These are phyloP conservation scores for Protomyces lactucae-debilis DNA, from an alignment of 1,139 yeast genomes.

Conservation along the genomic window DNA sequence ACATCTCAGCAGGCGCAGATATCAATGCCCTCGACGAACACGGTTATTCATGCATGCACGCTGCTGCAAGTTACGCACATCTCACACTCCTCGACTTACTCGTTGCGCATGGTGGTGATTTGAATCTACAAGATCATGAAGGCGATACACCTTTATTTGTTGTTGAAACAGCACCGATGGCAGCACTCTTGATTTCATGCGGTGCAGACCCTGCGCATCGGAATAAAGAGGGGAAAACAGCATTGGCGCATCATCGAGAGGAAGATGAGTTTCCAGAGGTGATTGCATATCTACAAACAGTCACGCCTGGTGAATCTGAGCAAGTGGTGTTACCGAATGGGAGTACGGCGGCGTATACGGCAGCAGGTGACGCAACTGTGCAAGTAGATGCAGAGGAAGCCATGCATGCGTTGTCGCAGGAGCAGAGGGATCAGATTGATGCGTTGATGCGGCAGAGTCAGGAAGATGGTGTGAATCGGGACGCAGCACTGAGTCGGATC, in stretches of 20 bases:
- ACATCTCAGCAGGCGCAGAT: constrained; percentile 23
- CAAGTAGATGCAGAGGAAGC: not conserved
- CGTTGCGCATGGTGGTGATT: constrained; percentile 63
- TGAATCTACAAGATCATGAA: constrained; percentile 75
- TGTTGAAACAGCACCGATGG: constrained; percentile 65
- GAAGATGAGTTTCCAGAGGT: constrained; percentile 29
- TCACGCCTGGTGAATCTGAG: constrained; percentile 40
- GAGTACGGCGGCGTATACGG: not conserved
- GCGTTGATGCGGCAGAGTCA: constrained; percentile 5
- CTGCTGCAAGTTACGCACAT: constrained; percentile 45
- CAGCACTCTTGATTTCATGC: constrained; percentile 55
- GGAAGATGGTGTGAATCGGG: constrained; percentile 17
- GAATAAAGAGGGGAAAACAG: constrained; percentile 24
- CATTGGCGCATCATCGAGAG: constrained; percentile 10
- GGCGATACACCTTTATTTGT: constrained; percentile 96
- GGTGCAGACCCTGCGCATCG: constrained; percentile 26
- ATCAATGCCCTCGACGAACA: constrained; percentile 19
- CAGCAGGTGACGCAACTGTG: not conserved
- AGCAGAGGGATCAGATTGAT: constrained; percentile 2
- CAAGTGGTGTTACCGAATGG: constrained; percentile 1
- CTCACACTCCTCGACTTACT: constrained; percentile 58
- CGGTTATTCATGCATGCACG: constrained; percentile 28
- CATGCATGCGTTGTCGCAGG: constrained; percentile 10
- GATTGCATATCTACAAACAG: constrained; percentile 13
- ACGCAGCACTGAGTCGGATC: constrained; percentile 1